Base-by-base conservation (phyloP, 345 rosid species). In the Hibiscus syriacus region DNA sequence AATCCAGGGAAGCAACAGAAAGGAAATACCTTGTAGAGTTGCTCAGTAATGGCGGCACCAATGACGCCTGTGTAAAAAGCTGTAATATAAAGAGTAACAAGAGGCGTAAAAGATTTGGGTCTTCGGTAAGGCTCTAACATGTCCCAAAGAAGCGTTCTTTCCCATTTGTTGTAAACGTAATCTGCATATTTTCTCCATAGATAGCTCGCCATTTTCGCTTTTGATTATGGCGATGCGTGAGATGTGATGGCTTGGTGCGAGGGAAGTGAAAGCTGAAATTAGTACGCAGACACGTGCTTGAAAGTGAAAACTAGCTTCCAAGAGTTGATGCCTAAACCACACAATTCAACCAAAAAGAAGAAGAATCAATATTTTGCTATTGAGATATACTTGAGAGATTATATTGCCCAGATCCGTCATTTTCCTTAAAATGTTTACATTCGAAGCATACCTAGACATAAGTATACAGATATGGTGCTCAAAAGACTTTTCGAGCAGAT, bases 171-270 rank as follows among this genome's bases (percentile, higher is more conserved):
- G 75, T 89, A 80, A 64, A 79, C 56, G 20, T 94, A 84, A 26
- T 94, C 95, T 0, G 95, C 90, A 30, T 89, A 94, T 74, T 87
- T 93, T 70, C 87, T 91, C 95, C 96, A 94, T 23, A 91, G 74
- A 41, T 83, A 85, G 80, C 89, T 91, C 70, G 90, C 79, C 81
- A 85, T 69, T 67, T 68, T 60, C 43, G n/a, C 41, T 19, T 50
- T n/a, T n/a, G n/a, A n/a, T n/a, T n/a, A n/a, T n/a, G n/a, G n/a
- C n/a, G n/a, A n/a, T n/a, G n/a, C n/a, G n/a, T n/a, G n/a, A n/a
- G n/a, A n/a, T n/a, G n/a, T n/a, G n/a, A n/a, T n/a, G n/a, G n/a
- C n/a, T n/a, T n/a, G n/a, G n/a, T n/a, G n/a, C n/a, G n/a, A n/a
- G n/a, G n/a, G n/a, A n/a, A n/a, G n/a, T n/a, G 10, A 46, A 16